These are phyloP conservation scores for Penicillium canescens DNA, from an alignment of 495 filamentous ascomycete species.

Conservation along the genomic window DNA sequence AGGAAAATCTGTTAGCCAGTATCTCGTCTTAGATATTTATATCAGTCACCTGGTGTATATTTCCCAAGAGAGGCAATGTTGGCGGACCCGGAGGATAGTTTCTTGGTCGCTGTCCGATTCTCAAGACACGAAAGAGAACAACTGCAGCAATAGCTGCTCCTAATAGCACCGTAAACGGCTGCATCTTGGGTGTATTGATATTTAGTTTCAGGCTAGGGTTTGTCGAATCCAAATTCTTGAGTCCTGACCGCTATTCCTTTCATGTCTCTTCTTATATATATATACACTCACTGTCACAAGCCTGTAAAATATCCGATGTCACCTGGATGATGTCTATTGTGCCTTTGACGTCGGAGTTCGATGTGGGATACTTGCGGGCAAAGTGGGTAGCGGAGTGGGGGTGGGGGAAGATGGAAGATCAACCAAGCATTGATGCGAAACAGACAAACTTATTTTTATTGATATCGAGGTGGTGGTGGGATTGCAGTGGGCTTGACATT, in stretches of 20 bases:
- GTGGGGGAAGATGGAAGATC: conserved; percentile 22
- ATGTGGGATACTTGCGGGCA: conserved; percentile 7
- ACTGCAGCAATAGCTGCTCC: conserved; percentile 5
- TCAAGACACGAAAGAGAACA: conserved; percentile 8
- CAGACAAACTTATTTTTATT: too few relatives aligned
- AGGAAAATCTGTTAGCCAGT: neutral
- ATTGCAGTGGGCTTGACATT: too few relatives aligned
- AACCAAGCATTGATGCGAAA: too few relatives aligned
- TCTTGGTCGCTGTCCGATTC: conserved; percentile 28
- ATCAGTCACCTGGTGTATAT: conserved; percentile 30
- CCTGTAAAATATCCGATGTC: too few relatives aligned
- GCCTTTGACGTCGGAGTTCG: neutral
- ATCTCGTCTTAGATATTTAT: neutral
- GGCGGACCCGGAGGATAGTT: conserved; percentile 38
- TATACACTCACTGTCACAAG: too few relatives aligned
- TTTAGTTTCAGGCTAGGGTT: neutral
- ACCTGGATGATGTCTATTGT: neutral
- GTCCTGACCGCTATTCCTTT: too few relatives aligned
- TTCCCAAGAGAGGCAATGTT: conserved; percentile 35
- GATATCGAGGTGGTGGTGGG: too few relatives aligned
- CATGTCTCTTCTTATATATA: neutral
- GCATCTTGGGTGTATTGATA: neutral
- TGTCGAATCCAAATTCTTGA: too few relatives aligned
- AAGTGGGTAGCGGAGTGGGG: conserved; percentile 11
- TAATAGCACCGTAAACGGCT: conserved; percentile 5